A percentile compares a stretch with the other conserved stretches of the same genome.
These are phyloP conservation scores for Quillaja saponaria DNA, from an alignment of 306 rosid species.

Conservation along the genomic window DNA sequence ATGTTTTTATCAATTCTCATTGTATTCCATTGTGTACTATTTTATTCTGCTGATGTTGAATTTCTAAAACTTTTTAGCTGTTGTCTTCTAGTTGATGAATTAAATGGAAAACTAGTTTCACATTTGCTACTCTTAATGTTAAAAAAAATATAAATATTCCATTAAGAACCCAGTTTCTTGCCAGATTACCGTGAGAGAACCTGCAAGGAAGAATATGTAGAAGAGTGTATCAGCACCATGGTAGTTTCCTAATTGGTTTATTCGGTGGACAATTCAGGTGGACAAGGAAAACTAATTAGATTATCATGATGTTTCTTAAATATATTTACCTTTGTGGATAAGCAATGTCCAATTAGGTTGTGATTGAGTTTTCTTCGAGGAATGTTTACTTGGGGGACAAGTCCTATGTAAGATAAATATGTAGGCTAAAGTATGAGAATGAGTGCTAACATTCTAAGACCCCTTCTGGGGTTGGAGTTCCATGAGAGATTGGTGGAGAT, in stretches of 20 bases:
- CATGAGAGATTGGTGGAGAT: too few relatives aligned
- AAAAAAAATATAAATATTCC: conserved; percentile 4
- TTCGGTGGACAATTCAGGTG: too few relatives aligned
- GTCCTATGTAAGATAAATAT: too few relatives aligned
- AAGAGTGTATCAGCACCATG: conserved; percentile 73
- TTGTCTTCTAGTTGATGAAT: not conserved
- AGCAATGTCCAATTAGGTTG: too few relatives aligned
- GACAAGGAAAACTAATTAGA: too few relatives aligned
- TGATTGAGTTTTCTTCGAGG: too few relatives aligned
- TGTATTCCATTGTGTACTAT: not conserved
- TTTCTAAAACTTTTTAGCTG: not conserved
- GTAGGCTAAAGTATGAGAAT: too few relatives aligned
- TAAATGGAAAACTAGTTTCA: not conserved
- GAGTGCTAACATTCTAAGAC: too few relatives aligned
- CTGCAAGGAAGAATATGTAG: conserved; percentile 67
- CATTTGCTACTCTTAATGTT: not conserved
- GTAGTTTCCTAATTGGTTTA: conserved; percentile 48
- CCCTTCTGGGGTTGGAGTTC: too few relatives aligned
- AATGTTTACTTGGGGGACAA: too few relatives aligned
- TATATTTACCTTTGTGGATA: too few relatives aligned
- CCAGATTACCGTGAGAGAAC: conserved; percentile 71
- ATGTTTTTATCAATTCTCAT: not conserved
- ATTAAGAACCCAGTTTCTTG: conserved; percentile 6
- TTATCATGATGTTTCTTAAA: too few relatives aligned
- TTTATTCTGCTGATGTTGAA: not conserved